Conservation (phyloP, 2,329 filamentous ascomycete genomes). For the Daldinia eschscholtzii region DNA sequence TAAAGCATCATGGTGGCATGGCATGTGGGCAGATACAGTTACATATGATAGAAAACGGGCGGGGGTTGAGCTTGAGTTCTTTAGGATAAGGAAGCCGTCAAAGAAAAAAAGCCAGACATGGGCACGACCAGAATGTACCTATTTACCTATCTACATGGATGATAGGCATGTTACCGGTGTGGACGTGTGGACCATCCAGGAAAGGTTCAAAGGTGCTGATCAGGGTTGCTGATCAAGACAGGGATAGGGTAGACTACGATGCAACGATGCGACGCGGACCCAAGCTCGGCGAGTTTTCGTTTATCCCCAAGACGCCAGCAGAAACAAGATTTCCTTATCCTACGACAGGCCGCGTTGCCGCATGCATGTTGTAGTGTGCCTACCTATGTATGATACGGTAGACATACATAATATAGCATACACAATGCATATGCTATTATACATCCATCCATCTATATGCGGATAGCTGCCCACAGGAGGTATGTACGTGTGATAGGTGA, state of each 20-base stretch:
- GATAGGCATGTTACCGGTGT: constrained; percentile 1
- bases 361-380: constrained; percentile 4
- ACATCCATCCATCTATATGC: neutral
- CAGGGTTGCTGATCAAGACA: neutral
- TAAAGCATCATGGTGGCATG: constrained; percentile 26
- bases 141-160: neutral
- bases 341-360: neutral
- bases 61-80: neutral
- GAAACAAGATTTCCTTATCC: constrained; percentile 23
- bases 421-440: neutral
- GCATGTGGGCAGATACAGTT: constrained; percentile 19
- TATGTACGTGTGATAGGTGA: constrained; percentile 22
- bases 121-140: neutral
- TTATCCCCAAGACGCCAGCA: constrained; percentile 11
- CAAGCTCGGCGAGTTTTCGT: constrained; percentile 19
- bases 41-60: constrained; percentile 5
- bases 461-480: neutral
- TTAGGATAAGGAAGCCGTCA: constrained; percentile 10
- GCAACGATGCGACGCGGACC: constrained; percentile 19
- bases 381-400: constrained; percentile 8
- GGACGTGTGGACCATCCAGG: neutral
- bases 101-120: neutral
- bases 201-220: constrained; percentile 2
- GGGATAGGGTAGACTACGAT: neutral
- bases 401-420: neutral